Base-by-base conservation (phyloP, 352 stramenopile genomes). In the Poterioochromonas sp. region DNA sequence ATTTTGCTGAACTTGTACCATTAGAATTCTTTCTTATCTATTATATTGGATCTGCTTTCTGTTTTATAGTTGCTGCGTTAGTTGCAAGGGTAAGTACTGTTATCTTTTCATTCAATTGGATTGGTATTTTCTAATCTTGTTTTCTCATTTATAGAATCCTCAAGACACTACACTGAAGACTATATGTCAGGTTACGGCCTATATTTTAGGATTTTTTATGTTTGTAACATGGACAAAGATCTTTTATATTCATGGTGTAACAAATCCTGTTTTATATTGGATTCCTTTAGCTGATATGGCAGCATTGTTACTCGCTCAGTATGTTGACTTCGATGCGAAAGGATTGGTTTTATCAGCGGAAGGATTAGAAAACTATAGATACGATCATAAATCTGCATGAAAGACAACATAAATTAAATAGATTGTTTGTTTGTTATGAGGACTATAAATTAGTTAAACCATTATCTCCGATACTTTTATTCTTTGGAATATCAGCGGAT, bases 1-100 rank as follows among this genome's bases (percentile, higher is more conserved):
- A 68, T 39, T 68, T 68, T 35, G 26, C 5, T 15, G 58, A 68
- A 18, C 5, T 40, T 11, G 8, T 68, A 32, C 58, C 58, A 18
- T 26, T 29, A 29, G 12, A 11, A 18, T 15, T 39, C 26, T 68
- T 68, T 35, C 26, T 68, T 29, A 11, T 12, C 5, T 68, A 68
- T 68, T 68, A 68, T 68, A 18, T 39, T 68, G 26, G 5, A 29
- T 68, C 58, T 40, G 58, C 58, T 40, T 68, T 40, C 29, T 68
- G 58, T 68, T 68, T 68, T 35, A 37, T 68, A 40, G 29, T 68
- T 68, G 12, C 58, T 37, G 58, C 26, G 58, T 8, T 68, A 29
- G 26, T 68, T 40, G 58, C 26, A 40, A 37, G 8, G 58, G 58
- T 68, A 68, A 68, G 58, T 37, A 5, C 26, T 37, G 12, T 32